Conservation (phyloP, 2,329 filamentous ascomycete genomes). For the Scytalidium sp. region DNA sequence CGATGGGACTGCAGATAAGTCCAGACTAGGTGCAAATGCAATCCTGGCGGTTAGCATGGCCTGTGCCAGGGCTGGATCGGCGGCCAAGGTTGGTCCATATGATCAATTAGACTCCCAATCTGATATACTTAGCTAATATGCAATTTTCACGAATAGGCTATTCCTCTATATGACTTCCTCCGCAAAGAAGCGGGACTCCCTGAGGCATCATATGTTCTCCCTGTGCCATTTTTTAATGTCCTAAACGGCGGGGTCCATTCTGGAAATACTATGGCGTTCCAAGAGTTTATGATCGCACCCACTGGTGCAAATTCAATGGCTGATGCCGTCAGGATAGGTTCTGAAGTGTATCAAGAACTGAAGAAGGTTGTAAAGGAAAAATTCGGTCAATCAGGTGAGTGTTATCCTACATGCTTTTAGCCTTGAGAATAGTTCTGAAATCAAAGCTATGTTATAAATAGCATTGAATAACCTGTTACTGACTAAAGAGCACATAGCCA, state of each 20-base stretch:
- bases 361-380: conserved; percentile 28
- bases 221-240: conserved; percentile 57
- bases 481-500: conserved; percentile 17
- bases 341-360: conserved; percentile 31
- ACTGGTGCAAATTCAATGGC: conserved; percentile 20
- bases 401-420: neutral
- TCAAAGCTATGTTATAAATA: too few species aligned
- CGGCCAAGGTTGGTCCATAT: conserved; percentile 37
- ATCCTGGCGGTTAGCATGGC: conserved; percentile 60
- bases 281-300: conserved; percentile 32
- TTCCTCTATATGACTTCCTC: conserved; percentile 57
- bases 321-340: conserved; percentile 28
- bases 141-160: conserved; percentile 35
- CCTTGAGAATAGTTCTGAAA: too few species aligned
- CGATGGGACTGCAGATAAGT: conserved; percentile 58
- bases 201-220: conserved; percentile 44
- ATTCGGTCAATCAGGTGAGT: conserved; percentile 25
- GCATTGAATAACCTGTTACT: too few species aligned
- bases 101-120: conserved; percentile 48
- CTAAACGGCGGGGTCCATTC: conserved; percentile 47
- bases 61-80: conserved; percentile 54
- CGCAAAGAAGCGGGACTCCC: conserved; percentile 39
- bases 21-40: conserved; percentile 55
- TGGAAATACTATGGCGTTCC: conserved; percentile 47
- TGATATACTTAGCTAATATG: conserved; percentile 52